Evolutionary conservation across 2,329 filamentous ascomycete species (phyloP).

Genomic region (Fusarium tanahbumbuense): DNA sequence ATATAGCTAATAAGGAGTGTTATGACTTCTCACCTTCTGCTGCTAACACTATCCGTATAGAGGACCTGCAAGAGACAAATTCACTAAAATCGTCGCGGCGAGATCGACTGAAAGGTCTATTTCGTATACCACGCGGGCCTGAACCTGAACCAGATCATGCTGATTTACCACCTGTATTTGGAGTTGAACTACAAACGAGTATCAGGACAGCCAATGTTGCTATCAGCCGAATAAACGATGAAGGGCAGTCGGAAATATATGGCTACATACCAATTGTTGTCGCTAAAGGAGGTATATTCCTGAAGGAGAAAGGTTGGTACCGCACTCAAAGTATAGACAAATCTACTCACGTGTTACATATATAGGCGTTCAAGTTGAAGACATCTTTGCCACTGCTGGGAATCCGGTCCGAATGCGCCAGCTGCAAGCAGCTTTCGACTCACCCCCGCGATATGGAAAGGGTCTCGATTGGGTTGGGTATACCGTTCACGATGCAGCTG

Average conservation of each 20-base stretch:
- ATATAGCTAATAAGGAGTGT: conserved; percentile 14
- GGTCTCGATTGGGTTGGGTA: background rate
- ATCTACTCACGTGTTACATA: background rate
- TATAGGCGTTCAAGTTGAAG: background rate
- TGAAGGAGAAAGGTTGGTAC: background rate
- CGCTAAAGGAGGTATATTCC: background rate
- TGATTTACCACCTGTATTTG: background rate
- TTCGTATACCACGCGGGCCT: background rate
- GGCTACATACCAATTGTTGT: background rate
- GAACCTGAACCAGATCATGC: background rate
- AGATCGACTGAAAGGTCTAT: background rate
- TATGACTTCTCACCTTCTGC: background rate
- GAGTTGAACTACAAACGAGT: background rate
- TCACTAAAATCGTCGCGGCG: background rate
- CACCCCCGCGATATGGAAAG: background rate
- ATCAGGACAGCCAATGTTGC: background rate
- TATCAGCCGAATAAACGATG: background rate
- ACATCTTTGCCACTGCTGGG: background rate
- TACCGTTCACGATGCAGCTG: conserved; percentile 4
- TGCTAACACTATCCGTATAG: background rate
- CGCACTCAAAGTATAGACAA: background rate
- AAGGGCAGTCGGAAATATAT: background rate
- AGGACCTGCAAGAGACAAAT: background rate
- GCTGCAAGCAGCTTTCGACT: background rate
- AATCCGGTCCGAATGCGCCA: background rate